phyloP scores from a whole-genome alignment of 176 grass and related monocot genomes.

The Carex littledalei region DNA sequence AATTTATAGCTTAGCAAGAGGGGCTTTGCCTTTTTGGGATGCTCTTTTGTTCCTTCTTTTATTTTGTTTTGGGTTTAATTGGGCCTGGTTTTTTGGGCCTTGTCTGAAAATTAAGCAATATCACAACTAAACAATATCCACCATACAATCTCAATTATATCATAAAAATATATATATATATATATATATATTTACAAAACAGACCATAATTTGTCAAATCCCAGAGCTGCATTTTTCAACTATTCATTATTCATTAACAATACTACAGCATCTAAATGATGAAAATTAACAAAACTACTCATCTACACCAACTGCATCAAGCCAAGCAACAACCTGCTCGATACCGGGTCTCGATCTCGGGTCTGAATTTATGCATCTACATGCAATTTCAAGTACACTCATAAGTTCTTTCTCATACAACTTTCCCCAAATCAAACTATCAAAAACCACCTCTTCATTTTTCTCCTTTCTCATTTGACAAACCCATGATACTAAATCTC shows the following conservation, averaged over 20 bases:
- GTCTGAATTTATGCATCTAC: constrained; percentile 63
- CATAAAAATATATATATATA: too few species aligned
- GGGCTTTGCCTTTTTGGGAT: neutral
- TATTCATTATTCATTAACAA: constrained; percentile 15
- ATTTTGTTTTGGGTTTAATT: neutral
- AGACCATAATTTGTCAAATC: neutral
- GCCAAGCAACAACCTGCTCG: constrained; percentile 68
- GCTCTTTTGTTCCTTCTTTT: neutral
- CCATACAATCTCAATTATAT: neutral
- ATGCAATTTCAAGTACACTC: constrained; percentile 57
- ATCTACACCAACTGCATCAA: constrained; percentile 46
- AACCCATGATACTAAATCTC: constrained; percentile 79
- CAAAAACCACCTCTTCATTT: constrained; percentile 77
- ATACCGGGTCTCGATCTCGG: constrained; percentile 70
- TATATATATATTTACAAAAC: neutral
- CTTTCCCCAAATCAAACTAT: constrained; percentile 60
- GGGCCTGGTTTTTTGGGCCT: neutral
- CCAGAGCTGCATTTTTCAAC: neutral
- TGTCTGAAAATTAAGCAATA: too few species aligned
- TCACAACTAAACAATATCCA: neutral
- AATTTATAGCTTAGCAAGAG: too few species aligned
- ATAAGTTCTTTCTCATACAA: constrained; percentile 63
- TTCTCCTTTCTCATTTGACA: constrained; percentile 74
- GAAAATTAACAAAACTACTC: constrained; percentile 2
- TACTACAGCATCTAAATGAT: neutral